Evolutionary conservation across 345 rosid genomes (phyloP).

Genomic region (Boechera stricta): DNA sequence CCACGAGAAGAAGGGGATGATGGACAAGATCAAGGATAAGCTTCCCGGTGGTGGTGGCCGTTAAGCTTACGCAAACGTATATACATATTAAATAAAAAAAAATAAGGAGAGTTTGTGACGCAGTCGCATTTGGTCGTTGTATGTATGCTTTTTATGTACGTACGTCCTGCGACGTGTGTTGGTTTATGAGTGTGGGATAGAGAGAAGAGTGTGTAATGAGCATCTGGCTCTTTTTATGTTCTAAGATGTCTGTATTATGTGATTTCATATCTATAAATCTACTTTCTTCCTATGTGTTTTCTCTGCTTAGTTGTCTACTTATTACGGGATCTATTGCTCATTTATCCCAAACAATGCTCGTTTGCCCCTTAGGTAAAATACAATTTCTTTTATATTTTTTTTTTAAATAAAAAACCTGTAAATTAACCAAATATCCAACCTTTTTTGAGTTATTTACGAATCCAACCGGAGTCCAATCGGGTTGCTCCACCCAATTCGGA

Average conservation of each 20-base stretch:
- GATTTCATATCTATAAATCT: conserved; percentile 20
- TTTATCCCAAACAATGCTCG: no score
- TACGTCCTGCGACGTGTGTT: conserved; percentile 27
- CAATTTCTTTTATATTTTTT: no score
- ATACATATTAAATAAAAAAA: neutral
- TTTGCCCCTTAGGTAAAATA: no score
- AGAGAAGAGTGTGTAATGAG: conserved; percentile 20
- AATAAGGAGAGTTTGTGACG: conserved; percentile 26
- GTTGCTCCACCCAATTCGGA: no score
- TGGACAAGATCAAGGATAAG: conserved; percentile 76
- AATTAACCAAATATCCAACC: no score
- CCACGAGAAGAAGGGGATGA: conserved; percentile 66
- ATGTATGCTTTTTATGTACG: conserved; percentile 21
- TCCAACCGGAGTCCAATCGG: no score
- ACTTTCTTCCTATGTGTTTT: neutral
- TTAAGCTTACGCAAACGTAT: conserved; percentile 11
- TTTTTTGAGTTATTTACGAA: no score
- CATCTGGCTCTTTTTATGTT: conserved; percentile 29
- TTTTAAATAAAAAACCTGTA: no score
- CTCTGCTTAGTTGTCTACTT: neutral
- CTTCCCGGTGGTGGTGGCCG: conserved; percentile 57
- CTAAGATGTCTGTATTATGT: conserved; percentile 16
- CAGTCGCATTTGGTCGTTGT: conserved; percentile 34
- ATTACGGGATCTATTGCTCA: no score
- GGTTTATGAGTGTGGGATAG: neutral